phyloP scores from a whole-genome alignment of 192 early-diverging fungal genomes.

The Coemansia sp. region DNA sequence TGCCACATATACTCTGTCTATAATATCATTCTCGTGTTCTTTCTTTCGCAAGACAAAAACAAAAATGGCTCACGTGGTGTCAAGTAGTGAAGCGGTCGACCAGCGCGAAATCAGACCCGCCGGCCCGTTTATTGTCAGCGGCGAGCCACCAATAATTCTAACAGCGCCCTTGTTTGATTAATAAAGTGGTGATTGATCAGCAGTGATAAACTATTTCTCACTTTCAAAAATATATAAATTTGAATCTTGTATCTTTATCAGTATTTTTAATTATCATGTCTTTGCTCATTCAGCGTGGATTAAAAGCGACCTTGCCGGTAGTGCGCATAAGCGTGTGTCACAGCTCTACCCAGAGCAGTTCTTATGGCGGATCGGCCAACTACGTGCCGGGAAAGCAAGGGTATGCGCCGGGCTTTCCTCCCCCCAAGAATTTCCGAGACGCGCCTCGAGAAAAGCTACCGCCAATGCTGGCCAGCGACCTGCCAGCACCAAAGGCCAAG shows the following conservation, averaged over 20 bases:
- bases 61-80: slow-evolving; percentile 3
- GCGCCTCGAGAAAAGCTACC: slow-evolving; percentile 10
- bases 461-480: slow-evolving; percentile 16
- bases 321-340: background rate
- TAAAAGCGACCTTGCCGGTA: background rate
- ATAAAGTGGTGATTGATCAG: slow-evolving; percentile 1
- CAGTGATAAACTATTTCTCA: background rate
- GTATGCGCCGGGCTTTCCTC: slow-evolving; percentile 56
- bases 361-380: slow-evolving; percentile 40
- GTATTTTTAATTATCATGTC: background rate
- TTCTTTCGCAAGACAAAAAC: too few species aligned
- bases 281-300: slow-evolving; percentile 7
- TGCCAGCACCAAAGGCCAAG: slow-evolving; percentile 21
- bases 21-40: background rate
- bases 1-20: background rate
- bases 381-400: slow-evolving; percentile 53
- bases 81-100: background rate
- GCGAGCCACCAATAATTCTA: slow-evolving; percentile 4
- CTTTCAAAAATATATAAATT: background rate
- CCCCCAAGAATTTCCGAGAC: slow-evolving; percentile 28
- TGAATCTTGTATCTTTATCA: background rate
- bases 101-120: slow-evolving; percentile 17
- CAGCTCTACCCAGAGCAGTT: background rate
- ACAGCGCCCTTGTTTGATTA: background rate
- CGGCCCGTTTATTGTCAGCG: slow-evolving; percentile 15